These are phyloP conservation scores for Elaeis guineensis DNA, from an alignment of 176 grass and related monocot species.

Conservation along the genomic window DNA sequence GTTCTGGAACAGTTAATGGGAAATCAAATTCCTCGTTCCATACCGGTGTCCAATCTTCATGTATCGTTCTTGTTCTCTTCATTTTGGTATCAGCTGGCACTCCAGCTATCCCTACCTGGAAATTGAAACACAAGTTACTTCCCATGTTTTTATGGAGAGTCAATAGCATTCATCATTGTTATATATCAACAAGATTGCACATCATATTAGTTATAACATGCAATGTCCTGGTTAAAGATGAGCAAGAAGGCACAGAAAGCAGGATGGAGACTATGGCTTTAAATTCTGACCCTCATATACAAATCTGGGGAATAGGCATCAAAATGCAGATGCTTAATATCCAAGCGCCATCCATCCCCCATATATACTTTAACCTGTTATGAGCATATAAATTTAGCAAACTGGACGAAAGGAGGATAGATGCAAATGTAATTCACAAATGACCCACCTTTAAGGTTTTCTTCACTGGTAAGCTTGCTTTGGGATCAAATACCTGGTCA, in stretches of 20 bases:
- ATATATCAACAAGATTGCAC: not conserved
- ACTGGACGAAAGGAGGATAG: not conserved
- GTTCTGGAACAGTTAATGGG: constrained; percentile 3
- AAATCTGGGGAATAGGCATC: constrained; percentile 2
- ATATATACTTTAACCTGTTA: constrained; percentile 1
- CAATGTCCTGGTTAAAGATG: too few species aligned
- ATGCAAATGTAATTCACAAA: not conserved
- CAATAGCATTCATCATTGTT: not conserved
- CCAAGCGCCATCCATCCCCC: constrained; percentile 2
- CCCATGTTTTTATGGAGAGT: not conserved
- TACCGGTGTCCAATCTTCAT: not conserved
- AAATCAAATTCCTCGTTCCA: constrained; percentile 1
- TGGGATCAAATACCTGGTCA: constrained; percentile 1
- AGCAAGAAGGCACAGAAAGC: too few species aligned
- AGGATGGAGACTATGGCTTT: too few species aligned
- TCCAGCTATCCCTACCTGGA: constrained; percentile 3
- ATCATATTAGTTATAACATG: too few species aligned
- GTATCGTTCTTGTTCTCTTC: not conserved
- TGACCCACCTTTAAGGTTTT: constrained; percentile 6
- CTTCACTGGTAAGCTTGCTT: constrained; percentile 3
- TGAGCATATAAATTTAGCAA: not conserved
- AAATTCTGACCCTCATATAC: not conserved
- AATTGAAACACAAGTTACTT: not conserved
- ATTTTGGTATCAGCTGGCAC: not conserved
- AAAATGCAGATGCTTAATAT: not conserved